Base-by-base conservation (phyloP, 257 asterid genomes). In the Solanum acaule region DNA sequence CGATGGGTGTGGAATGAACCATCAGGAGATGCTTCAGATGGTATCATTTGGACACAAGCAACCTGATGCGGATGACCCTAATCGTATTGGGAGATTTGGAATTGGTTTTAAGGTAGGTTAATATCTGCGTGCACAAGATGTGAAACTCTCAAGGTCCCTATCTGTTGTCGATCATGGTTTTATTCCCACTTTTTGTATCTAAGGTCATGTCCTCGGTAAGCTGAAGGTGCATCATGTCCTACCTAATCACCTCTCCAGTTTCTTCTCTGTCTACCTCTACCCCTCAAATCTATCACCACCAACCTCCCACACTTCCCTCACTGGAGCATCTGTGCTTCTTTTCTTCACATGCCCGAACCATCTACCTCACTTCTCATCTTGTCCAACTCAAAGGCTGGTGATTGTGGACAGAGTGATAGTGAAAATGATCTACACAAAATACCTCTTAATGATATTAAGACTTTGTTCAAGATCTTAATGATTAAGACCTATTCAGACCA, bases 1-100 rank as follows among this genome's bases (percentile, higher is more conserved):
- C 87, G 93, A 95, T 92, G 98, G 98, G 37, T 92, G 85, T 65
- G 98, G 98, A 85, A 94, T 95, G 98, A 89, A 87, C 86, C 96
- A 94, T 92, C 87, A 90, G 77, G 95, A 92, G 84, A 90, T 94
- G 90, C 88, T 78, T 83, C 92, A 91, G 90, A 94, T 95, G 98
- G 73, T 95, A 88, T 90, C 96, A 59, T 94, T 95, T 92, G 98
- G 98, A 77, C 98, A 93, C 86, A 90, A 73, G 49, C 95, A 92
- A 89, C 91, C 94, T 72, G 93, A 90, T 79, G 86, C 70, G 27
- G 94, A 91, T 89, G 94, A 93, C 81, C 90, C 93, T 23, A 87
- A 95, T 88, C 94, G 82, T 72, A 93, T 95, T 42, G 98, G 98
- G 76, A 94, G 92, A 92, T 95, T 93, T 86, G 98, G 98, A 78